A percentile compares a stretch with the other conserved stretches of the same genome.
Conservation (phyloP, 176 grass and related monocot species). For the Alopecurus myosuroides region DNA sequence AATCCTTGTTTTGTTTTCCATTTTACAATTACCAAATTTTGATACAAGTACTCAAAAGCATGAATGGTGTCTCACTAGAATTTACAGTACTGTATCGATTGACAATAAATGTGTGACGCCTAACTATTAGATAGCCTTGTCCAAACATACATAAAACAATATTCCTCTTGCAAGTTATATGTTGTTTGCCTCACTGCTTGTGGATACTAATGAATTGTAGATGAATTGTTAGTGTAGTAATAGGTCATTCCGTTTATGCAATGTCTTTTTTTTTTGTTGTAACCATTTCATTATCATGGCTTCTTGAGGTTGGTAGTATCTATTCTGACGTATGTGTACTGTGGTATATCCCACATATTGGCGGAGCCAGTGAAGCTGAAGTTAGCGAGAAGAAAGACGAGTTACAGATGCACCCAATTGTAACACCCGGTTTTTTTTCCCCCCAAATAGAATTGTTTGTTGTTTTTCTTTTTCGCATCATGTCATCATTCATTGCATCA, state of each 20-base stretch:
- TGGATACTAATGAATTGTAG: not conserved
- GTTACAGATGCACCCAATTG: slow-evolving; percentile 89
- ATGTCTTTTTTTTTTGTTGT: not conserved
- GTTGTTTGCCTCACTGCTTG: not conserved
- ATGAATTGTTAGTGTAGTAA: not conserved
- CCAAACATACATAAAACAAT: not conserved
- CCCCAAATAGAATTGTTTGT: too few species aligned
- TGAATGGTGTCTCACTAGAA: not conserved
- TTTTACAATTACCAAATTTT: not conserved
- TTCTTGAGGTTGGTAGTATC: not conserved
- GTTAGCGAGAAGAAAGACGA: slow-evolving; percentile 94
- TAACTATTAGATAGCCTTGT: not conserved
- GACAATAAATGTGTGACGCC: not conserved
- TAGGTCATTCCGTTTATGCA: not conserved
- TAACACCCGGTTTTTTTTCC: too few species aligned
- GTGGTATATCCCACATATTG: slow-evolving; percentile 51
- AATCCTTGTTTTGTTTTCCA: not conserved
- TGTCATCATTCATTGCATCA: too few species aligned
- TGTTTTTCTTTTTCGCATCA: too few species aligned
- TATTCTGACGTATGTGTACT: not conserved
- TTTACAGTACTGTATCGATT: not conserved
- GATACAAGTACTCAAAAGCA: not conserved
- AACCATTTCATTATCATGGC: not conserved
- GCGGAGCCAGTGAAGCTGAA: slow-evolving; percentile 90
- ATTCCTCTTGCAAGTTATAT: not conserved